phyloP scores from a whole-genome alignment of 805 yeast genomes.

The Blastobotrys americana region DNA sequence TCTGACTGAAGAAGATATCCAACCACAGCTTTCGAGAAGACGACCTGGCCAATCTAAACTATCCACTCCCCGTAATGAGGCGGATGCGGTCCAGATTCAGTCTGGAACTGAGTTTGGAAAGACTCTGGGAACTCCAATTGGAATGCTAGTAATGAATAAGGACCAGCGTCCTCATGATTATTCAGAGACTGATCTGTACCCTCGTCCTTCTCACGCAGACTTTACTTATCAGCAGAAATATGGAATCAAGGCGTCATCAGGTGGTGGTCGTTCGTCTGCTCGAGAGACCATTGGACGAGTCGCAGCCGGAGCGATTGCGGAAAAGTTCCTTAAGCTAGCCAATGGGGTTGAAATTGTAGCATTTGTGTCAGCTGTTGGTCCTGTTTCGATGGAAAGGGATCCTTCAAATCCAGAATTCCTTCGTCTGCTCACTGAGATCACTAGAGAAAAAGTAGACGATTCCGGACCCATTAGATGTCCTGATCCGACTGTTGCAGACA shows the following conservation, averaged over 20 bases:
- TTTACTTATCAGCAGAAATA: constrained; percentile 86
- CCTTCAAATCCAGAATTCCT: constrained; percentile 59
- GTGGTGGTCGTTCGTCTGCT: constrained; percentile 96
- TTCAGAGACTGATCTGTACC: constrained; percentile 88
- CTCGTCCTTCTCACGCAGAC: constrained; percentile 98
- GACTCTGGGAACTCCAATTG: constrained; percentile 93
- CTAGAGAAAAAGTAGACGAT: constrained; percentile 82
- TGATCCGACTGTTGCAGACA: constrained; percentile 56
- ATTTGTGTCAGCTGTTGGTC: constrained; percentile 90
- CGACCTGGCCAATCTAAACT: constrained; percentile 94
- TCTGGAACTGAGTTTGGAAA: constrained; percentile 88
- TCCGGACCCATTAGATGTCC: constrained; percentile 94
- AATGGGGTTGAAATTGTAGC: constrained; percentile 91
- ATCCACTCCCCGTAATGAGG: constrained; percentile 92
- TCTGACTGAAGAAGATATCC: constrained; percentile 78
- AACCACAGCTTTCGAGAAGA: constrained; percentile 93
- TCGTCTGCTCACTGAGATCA: constrained; percentile 60
- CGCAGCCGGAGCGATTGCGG: constrained; percentile 98
- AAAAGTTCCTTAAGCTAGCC: constrained; percentile 70
- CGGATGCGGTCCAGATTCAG: constrained; percentile 87
- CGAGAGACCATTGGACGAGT: constrained; percentile 98
- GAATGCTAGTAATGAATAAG: constrained; percentile 84
- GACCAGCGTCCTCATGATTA: constrained; percentile 97
- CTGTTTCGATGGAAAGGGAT: constrained; percentile 66
- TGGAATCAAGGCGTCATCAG: constrained; percentile 88